These are phyloP conservation scores for Coprinopsis marcescibilis DNA, from an alignment of 768 basidiomycete genomes.

Conservation along the genomic window DNA sequence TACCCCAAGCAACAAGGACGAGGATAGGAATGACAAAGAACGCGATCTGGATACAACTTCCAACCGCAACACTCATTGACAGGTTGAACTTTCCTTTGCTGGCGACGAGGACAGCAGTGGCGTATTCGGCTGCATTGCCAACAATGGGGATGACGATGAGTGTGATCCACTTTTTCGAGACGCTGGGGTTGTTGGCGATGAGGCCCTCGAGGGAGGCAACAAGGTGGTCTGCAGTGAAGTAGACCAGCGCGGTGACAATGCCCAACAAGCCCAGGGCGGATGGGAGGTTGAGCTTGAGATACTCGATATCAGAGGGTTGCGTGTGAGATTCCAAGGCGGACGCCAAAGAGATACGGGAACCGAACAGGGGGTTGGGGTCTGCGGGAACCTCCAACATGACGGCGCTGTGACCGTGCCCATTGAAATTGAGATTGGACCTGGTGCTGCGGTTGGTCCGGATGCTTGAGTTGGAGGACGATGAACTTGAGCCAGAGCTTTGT, in stretches of 20 bases:
- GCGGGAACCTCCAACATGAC: constrained; percentile 12
- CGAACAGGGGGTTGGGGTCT: constrained; percentile 20
- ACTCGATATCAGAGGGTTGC: constrained; percentile 16
- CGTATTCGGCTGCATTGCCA: constrained; percentile 37
- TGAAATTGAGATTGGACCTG: neutral
- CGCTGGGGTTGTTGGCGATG: constrained; percentile 27
- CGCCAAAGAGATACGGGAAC: constrained; percentile 10
- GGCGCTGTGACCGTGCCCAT: constrained; percentile 1
- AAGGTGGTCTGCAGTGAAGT: constrained; percentile 36
- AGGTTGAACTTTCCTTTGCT: constrained; percentile 37
- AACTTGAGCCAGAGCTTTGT: constrained; percentile 15
- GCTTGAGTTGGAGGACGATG: neutral
- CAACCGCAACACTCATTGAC: constrained; percentile 38
- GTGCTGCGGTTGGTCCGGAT: constrained; percentile 2
- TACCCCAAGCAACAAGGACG: constrained; percentile 34
- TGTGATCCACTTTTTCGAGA: constrained; percentile 41
- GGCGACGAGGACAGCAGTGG: constrained; percentile 37
- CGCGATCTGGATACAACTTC: constrained; percentile 38
- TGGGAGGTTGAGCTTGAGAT: constrained; percentile 29
- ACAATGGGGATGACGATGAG: constrained; percentile 39
- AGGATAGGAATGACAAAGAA: constrained; percentile 36
- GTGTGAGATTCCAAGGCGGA: constrained; percentile 10
- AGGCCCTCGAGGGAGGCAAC: constrained; percentile 37
- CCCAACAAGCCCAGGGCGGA: constrained; percentile 28
- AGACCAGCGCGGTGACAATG: constrained; percentile 31